phyloP scores from a whole-genome alignment of 148 eudicot genomes.

The Spergularia bocconei region DNA sequence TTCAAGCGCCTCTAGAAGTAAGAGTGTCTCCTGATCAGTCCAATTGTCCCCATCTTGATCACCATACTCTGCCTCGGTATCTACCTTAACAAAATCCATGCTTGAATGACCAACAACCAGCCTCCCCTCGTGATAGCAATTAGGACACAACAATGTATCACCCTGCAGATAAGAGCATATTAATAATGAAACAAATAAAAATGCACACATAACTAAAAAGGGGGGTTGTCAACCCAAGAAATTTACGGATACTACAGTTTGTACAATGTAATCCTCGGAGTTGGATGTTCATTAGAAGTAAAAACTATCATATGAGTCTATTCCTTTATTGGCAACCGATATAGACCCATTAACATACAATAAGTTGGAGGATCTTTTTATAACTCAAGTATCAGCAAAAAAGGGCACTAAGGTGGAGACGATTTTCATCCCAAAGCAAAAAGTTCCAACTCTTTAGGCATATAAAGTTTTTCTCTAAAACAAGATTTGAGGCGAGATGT shows the following conservation, averaged over 20 bases:
- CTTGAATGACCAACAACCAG: conserved; percentile 88
- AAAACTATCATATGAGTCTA: background rate
- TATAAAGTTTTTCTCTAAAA: background rate
- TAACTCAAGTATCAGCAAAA: background rate
- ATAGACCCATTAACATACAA: background rate
- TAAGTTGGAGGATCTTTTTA: background rate
- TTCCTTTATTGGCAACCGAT: background rate
- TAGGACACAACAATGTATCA: conserved; percentile 69
- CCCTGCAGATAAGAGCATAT: conserved; percentile 44
- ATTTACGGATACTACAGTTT: background rate
- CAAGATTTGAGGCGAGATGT: background rate
- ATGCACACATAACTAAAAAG: background rate
- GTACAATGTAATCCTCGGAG: background rate
- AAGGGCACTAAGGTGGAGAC: background rate
- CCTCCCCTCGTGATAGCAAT: conserved; percentile 79
- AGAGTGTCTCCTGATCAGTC: conserved; percentile 85
- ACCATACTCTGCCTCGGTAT: conserved; percentile 57
- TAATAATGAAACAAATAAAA: conserved; percentile 3
- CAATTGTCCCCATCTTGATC: conserved; percentile 83
- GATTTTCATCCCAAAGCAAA: no score
- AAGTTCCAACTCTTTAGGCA: no score
- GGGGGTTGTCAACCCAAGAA: background rate
- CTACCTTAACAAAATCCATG: conserved; percentile 63
- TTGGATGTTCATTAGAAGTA: background rate
- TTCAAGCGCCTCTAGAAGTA: conserved; percentile 87